Evolutionary conservation across 257 asterid genomes (phyloP), one percentile per base, ranked within the genome.

Genomic region (Haberlea rhodopensis): DNA sequence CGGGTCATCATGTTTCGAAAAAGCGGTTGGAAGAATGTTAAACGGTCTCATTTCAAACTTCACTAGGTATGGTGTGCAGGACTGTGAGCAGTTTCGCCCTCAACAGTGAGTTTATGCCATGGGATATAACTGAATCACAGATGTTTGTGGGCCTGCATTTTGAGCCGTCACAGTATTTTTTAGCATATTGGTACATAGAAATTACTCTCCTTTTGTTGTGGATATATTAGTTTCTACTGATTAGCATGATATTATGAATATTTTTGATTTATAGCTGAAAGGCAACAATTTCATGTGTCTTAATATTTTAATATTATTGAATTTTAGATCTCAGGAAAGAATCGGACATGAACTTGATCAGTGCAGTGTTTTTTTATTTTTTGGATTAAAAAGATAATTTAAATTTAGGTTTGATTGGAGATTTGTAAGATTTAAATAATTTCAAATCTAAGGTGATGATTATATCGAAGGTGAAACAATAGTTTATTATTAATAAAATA

Each of bases 31-130:
- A 19, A 75, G 45, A 72, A 74, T 84, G 83, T 31, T 75, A 65
- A 84, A 75, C 57, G 80, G 75, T 22, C 80, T 84, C 20, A 34
- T 84, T 34, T 19, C 81, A 28, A 73, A 69, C 77, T 84, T 84
- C 59, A 65, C 69, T 18, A 81, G 68, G 68, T 31, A 63, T 56
- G 87, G 90, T 20, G 75, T 70, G 2, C 71, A 60, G 65, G 85
- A 77, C 45, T 81, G 83, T 57, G 87, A 84, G 54, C 69, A 71
- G 77, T 84, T 76, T 60, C 76, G 71, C 32, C 21, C 66, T 51
- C 7, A 65, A 21, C 20, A 22, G 57, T 53, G 63, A 61, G 37
- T 53, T 32, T n/a, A 19, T 29, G 5, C 54, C 3, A 40, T 20
- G 22, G 56, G 66, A 21, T 49, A 21, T 49, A 18, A 7, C 32